A percentile compares a stretch with the other conserved stretches of the same genome.
phyloP scores from a whole-genome alignment of 495 filamentous ascomycete species.

The Xylaria palmicola region DNA sequence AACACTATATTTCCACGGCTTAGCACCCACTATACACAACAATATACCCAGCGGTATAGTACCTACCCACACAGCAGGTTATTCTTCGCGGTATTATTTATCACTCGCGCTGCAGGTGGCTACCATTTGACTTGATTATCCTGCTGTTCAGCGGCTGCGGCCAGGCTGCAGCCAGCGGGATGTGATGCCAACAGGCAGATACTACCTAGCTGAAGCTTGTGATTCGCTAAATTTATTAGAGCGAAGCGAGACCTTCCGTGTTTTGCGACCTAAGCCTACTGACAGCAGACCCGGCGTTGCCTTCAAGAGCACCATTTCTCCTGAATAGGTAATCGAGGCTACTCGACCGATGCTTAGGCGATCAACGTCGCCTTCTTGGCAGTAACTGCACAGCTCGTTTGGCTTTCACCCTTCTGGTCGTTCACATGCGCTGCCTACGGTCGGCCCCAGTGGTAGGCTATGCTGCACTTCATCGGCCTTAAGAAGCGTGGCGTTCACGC shows the following conservation, averaged over 20 bases:
- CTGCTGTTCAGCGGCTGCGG: neutral
- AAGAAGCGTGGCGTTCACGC: conserved; percentile 1
- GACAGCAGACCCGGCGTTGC: neutral
- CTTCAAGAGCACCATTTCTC: neutral
- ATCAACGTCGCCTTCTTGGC: neutral
- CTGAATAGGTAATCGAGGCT: neutral
- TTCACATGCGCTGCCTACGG: neutral
- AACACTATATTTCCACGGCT: conserved; percentile 5
- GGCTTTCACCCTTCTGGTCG: neutral
- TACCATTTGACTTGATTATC: neutral
- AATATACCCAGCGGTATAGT: too few relatives aligned
- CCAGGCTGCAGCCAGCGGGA: conserved; percentile 5
- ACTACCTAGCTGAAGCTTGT: neutral
- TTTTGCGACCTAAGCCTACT: neutral
- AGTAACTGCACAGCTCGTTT: conserved; percentile 5
- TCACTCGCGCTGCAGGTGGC: neutral
- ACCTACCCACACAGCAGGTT: neutral
- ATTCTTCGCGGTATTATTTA: neutral
- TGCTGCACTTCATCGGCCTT: neutral
- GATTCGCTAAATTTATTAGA: neutral
- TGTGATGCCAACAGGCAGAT: neutral
- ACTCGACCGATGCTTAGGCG: conserved; percentile 3
- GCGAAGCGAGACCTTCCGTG: neutral
- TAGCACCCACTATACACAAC: too few relatives aligned
- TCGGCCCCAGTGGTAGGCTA: conserved; percentile 13